These are phyloP conservation scores for Penicillium flavigenum DNA, from an alignment of 495 filamentous ascomycete genomes.

Conservation along the genomic window DNA sequence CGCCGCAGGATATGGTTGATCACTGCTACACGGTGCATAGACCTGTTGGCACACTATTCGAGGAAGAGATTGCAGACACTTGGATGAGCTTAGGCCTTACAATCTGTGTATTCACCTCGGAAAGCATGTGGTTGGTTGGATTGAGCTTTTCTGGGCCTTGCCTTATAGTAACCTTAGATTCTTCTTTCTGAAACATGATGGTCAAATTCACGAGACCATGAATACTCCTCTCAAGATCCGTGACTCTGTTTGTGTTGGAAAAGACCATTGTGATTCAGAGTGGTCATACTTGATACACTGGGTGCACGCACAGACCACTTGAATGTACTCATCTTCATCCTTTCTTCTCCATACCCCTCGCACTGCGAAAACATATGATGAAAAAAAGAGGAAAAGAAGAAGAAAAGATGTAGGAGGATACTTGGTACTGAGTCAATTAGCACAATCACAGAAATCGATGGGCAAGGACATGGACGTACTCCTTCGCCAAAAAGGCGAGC, in stretches of 20 bases:
- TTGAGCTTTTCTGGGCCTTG: neutral
- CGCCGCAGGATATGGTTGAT: neutral
- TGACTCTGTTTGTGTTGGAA: neutral
- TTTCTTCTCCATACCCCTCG: constrained; percentile 1
- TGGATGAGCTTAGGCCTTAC: neutral
- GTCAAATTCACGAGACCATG: neutral
- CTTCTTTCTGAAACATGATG: neutral
- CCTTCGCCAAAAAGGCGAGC: neutral
- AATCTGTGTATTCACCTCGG: neutral
- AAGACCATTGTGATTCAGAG: neutral
- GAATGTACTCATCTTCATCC: neutral
- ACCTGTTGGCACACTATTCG: neutral
- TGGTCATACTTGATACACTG: neutral
- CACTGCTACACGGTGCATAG: neutral
- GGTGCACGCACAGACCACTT: neutral
- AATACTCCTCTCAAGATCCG: neutral
- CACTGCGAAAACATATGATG: neutral
- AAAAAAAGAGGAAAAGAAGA: neutral
- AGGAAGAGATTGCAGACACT: neutral
- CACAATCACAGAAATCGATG: neutral
- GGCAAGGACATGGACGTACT: neutral
- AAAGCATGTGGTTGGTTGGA: neutral
- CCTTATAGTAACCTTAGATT: neutral
- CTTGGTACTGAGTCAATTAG: neutral
- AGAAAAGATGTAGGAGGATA: neutral